Percentiles rank a stretch among this genome's conserved stretches.
Evolutionary conservation across 257 asterid genomes (phyloP).

Genomic region (Mitragyna speciosa): DNA sequence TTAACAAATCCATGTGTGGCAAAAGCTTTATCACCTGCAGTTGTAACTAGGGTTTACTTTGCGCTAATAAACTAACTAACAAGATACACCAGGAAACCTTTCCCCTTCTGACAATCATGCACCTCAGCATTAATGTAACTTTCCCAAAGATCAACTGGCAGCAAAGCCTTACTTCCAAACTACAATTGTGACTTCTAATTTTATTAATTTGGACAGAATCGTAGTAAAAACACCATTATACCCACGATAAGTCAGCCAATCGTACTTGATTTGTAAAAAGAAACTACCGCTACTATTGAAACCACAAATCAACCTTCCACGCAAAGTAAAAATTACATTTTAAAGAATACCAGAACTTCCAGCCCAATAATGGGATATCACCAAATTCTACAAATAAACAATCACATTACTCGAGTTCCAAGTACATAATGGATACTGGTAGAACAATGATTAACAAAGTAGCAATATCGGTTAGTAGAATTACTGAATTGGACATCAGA

Average conservation of each 20-base stretch:
- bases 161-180: not conserved
- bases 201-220: not conserved
- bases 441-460: not conserved
- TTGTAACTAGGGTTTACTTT: not conserved
- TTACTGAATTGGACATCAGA: slow-evolving; percentile 83
- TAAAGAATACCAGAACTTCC: not conserved
- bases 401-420: not conserved
- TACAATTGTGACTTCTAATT: not conserved
- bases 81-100: not conserved
- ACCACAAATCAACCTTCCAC: not conserved
- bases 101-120: not conserved
- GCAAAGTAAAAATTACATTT: not conserved
- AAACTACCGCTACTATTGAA: not conserved
- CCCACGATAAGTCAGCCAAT: not conserved
- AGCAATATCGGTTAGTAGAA: slow-evolving; percentile 19
- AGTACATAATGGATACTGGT: not conserved
- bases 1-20: too few relatives aligned
- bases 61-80: not conserved
- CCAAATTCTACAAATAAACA: not conserved
- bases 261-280: too few relatives aligned
- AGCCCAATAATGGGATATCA: not conserved
- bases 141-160: not conserved
- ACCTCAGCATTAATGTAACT: not conserved
- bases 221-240: not conserved
- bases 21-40: not conserved